phyloP scores from a whole-genome alignment of 2,329 filamentous ascomycete species.

The Xylaria polymorpha region DNA sequence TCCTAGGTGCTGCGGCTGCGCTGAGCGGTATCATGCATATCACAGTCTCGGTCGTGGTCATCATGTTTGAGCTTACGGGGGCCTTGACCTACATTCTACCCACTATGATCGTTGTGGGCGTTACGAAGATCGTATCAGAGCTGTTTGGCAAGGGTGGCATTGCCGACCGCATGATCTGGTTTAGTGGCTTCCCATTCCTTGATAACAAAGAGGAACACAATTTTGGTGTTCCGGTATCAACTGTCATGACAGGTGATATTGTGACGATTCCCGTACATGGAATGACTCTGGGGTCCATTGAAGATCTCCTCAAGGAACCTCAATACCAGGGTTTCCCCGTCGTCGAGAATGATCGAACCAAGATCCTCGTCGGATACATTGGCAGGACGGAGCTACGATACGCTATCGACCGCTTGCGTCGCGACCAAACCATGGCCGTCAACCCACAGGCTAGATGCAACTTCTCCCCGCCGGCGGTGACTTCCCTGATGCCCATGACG shows the following conservation, averaged over 20 bases:
- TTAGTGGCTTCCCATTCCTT: constrained; percentile 95
- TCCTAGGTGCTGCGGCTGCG: constrained; percentile 90
- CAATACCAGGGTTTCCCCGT: constrained; percentile 94
- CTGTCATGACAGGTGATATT: constrained; percentile 85
- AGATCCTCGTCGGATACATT: constrained; percentile 87
- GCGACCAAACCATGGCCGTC: constrained; percentile 69
- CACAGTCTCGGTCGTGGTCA: constrained; percentile 95
- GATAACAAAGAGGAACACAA: constrained; percentile 98
- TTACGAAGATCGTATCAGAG: constrained; percentile 93
- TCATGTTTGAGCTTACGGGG: constrained; percentile 99
- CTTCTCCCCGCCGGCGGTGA: constrained; percentile 67
- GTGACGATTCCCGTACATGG: constrained; percentile 79
- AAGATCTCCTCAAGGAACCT: constrained; percentile 79
- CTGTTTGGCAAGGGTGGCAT: constrained; percentile 96
- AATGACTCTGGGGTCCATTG: constrained; percentile 79
- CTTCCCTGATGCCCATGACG: constrained; percentile 54
- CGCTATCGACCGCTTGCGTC: constrained; percentile 82
- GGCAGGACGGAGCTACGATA: constrained; percentile 92
- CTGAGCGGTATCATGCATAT: constrained; percentile 98
- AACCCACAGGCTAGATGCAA: constrained; percentile 76
- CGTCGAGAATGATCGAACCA: constrained; percentile 77
- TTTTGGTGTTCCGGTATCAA: constrained; percentile 92
- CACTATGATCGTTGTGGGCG: constrained; percentile 98
- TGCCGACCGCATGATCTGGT: constrained; percentile 98
- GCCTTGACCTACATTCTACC: constrained; percentile 96